A percentile compares a stretch with the other conserved stretches of the same genome.
Conservation (phyloP, 345 rosid genomes). For the Eucalyptus grandis region DNA sequence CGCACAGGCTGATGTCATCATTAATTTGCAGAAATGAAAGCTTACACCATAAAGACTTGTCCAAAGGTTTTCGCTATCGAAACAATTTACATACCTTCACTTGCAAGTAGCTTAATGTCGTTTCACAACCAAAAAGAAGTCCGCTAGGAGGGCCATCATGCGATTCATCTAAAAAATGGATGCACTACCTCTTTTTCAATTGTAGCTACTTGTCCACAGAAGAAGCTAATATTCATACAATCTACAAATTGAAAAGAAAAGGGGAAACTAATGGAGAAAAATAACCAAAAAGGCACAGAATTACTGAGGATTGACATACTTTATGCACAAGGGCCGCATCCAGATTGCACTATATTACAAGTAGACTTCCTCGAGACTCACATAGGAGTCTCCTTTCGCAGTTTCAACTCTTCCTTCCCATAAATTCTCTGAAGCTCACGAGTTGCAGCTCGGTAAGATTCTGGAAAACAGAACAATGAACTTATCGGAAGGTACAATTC, state of each 20-base stretch:
- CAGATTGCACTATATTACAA: not conserved
- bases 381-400: constrained; percentile 2
- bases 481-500: not conserved
- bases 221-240: not conserved
- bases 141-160: no score
- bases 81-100: not conserved
- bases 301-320: not conserved
- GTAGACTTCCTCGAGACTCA: not conserved
- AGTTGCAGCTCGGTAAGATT: constrained; percentile 89
- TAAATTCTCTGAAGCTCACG: constrained; percentile 82
- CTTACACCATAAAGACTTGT: not conserved
- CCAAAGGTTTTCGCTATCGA: not conserved
- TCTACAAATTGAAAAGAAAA: not conserved
- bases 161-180: no score
- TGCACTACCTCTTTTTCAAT: no score
- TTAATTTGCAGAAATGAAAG: not conserved
- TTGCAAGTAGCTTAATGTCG: not conserved
- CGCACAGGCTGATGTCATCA: not conserved
- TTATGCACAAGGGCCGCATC: not conserved
- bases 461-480: constrained; percentile 9
- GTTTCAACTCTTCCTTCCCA: constrained; percentile 59
- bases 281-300: not conserved
- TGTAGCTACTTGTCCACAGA: not conserved
- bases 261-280: not conserved
- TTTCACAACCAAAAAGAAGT: not conserved